These are phyloP conservation scores for Chaetomiaceae sp. DNA, from an alignment of 2,329 filamentous ascomycete genomes.

Conservation along the genomic window DNA sequence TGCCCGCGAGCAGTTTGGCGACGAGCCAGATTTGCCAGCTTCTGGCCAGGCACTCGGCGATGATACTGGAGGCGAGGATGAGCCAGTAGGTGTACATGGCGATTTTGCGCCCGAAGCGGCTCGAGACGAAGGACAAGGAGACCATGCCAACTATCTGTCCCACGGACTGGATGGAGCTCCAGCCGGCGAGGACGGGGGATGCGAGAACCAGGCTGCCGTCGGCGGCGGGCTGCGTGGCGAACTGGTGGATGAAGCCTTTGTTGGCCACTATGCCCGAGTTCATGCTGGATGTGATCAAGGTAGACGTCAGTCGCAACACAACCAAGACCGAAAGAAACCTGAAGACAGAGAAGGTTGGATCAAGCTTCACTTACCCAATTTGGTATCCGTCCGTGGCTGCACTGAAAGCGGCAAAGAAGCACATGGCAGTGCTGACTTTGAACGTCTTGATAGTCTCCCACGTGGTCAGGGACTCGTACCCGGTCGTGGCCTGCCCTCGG, in stretches of 20 bases:
- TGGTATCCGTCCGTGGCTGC: background rate
- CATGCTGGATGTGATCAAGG: background rate
- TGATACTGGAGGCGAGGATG: background rate
- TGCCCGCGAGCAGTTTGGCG: background rate
- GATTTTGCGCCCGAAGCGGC: background rate
- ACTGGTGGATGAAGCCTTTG: background rate
- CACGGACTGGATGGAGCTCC: background rate
- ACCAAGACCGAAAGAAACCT: too few species aligned
- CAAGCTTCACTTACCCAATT: background rate
- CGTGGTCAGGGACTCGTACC: background rate
- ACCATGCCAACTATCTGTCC: background rate
- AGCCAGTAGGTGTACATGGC: background rate
- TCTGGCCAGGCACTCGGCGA: background rate
- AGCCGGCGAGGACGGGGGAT: background rate
- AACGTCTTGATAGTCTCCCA: background rate
- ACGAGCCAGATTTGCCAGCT: background rate
- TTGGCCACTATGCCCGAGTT: background rate
- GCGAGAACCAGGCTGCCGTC: background rate
- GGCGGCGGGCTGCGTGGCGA: background rate
- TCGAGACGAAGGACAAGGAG: background rate
- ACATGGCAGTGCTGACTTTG: background rate
- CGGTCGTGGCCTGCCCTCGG: background rate
- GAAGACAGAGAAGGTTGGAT: background rate
- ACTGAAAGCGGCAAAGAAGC: background rate
- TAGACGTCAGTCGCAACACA: too few species aligned